Percentiles rank a stretch among this genome's conserved stretches.
Evolutionary conservation across 495 filamentous ascomycete genomes (phyloP).

Genomic region (Aspergillus sparsus): DNA sequence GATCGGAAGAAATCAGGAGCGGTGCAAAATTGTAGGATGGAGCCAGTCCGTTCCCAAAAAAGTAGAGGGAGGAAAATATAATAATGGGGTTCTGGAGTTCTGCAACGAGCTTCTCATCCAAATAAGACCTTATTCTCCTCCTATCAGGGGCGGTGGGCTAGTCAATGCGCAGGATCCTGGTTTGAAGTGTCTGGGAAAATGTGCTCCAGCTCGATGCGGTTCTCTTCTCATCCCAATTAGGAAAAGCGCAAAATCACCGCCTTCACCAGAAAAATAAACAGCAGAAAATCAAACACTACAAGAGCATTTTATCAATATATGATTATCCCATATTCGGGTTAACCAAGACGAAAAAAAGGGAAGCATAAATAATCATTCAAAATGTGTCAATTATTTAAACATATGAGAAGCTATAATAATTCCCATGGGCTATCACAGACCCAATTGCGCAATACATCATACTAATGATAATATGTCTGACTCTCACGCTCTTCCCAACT

Average conservation of each 20-base stretch:
- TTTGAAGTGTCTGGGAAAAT: conserved; percentile 36
- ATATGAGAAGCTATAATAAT: conserved; percentile 14
- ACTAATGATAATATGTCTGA: neutral
- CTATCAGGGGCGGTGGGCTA: conserved; percentile 12
- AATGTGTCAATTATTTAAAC: conserved; percentile 16
- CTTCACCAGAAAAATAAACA: conserved; percentile 15
- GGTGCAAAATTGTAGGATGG: neutral
- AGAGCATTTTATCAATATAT: no score
- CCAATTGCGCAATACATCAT: neutral
- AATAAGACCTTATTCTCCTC: conserved; percentile 10
- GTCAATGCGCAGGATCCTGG: conserved; percentile 20
- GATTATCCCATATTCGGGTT: no score
- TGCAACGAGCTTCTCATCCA: neutral
- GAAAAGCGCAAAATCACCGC: conserved; percentile 27
- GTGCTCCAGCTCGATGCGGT: conserved; percentile 34
- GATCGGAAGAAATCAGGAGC: conserved; percentile 7
- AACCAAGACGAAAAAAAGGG: no score
- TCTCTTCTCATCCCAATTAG: conserved; percentile 29
- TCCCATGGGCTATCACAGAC: neutral
- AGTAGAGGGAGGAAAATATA: neutral
- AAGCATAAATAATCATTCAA: no score
- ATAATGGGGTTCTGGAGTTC: neutral
- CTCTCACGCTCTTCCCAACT: conserved; percentile 56
- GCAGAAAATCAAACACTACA: conserved; percentile 2
- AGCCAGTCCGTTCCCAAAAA: conserved; percentile 15